These are phyloP conservation scores for Ustilago crameri DNA, from an alignment of 1,284 basidiomycete species.

Conservation along the genomic window DNA sequence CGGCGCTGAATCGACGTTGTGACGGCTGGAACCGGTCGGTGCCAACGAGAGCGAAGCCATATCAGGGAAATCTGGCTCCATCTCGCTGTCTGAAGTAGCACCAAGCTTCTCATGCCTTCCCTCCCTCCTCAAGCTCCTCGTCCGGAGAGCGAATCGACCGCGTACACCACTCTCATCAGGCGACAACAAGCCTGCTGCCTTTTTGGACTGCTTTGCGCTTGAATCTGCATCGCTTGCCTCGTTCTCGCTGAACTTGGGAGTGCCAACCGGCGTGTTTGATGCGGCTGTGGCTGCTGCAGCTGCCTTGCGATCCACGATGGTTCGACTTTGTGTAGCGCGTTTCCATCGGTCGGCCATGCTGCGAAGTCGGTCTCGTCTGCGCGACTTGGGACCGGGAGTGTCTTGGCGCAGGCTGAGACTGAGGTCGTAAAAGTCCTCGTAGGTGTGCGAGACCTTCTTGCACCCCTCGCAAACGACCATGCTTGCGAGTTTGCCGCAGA, in stretches of 20 bases:
- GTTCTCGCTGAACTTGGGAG: slow-evolving; percentile 45
- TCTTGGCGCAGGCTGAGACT: slow-evolving; percentile 76
- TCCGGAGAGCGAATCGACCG: slow-evolving; percentile 41
- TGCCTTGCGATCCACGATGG: slow-evolving; percentile 37
- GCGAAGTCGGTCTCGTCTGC: slow-evolving; percentile 47
- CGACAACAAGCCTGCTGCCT: slow-evolving; percentile 68
- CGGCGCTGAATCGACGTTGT: slow-evolving; percentile 34
- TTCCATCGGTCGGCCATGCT: slow-evolving; percentile 55
- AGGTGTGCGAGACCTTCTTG: slow-evolving; percentile 86
- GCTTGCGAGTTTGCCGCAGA: slow-evolving; percentile 85
- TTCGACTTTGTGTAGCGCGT: slow-evolving; percentile 30
- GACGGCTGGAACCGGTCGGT: slow-evolving; percentile 15
- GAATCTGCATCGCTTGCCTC: slow-evolving; percentile 74
- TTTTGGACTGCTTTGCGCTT: slow-evolving; percentile 68
- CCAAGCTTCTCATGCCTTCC: slow-evolving; percentile 42
- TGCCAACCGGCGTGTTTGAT: slow-evolving; percentile 36
- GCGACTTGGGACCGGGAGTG: slow-evolving; percentile 33
- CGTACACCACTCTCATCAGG: slow-evolving; percentile 32
- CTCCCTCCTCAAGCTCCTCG: slow-evolving; percentile 30
- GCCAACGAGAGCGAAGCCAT: slow-evolving; percentile 52
- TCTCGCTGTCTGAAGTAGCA: slow-evolving; percentile 48
- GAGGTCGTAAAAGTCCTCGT: slow-evolving; percentile 92
- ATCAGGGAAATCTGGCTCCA: slow-evolving; percentile 54
- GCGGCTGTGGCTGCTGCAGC: slow-evolving; percentile 37
- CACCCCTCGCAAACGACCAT: slow-evolving; percentile 93